These are phyloP conservation scores for Suhomyces prunicola DNA, from an alignment of 805 yeast genomes.

Conservation along the genomic window DNA sequence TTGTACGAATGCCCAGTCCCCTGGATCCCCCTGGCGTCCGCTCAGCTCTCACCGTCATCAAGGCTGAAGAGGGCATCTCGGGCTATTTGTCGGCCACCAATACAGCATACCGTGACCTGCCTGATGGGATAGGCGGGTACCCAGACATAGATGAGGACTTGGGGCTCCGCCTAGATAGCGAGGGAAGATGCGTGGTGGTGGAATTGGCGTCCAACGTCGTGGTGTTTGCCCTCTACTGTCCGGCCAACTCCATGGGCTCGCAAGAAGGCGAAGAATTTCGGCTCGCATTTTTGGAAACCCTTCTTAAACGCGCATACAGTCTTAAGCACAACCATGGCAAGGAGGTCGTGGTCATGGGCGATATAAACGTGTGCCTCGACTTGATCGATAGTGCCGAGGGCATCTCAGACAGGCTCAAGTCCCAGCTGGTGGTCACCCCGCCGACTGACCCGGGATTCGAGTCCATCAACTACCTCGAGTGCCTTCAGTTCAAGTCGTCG, in stretches of 20 bases:
- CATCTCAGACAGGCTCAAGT: constrained; percentile 43
- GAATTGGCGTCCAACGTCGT: constrained; percentile 67
- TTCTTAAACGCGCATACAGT: constrained; percentile 60
- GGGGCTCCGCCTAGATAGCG: constrained; percentile 59
- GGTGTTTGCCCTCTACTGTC: constrained; percentile 74
- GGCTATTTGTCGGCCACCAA: constrained; percentile 39
- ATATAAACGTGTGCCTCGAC: constrained; percentile 78
- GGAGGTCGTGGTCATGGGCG: constrained; percentile 80
- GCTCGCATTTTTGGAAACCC: constrained; percentile 50
- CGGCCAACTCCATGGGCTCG: constrained; percentile 79
- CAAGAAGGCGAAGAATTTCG: constrained; percentile 64
- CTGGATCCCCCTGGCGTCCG: constrained; percentile 37
- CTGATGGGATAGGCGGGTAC: constrained; percentile 66
- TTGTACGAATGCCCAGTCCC: constrained; percentile 51
- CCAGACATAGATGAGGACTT: constrained; percentile 38
- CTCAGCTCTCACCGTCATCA: constrained; percentile 49
- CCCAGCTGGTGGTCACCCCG: constrained; percentile 11
- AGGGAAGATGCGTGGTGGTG: constrained; percentile 77
- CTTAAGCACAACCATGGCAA: constrained; percentile 54
- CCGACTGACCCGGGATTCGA: constrained; percentile 23
- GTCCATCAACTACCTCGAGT: constrained; percentile 21
- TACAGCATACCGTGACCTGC: constrained; percentile 10
- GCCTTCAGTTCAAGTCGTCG: constrained; percentile 34
- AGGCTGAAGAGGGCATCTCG: constrained; percentile 90
- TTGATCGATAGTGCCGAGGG: constrained; percentile 79